Evolutionary conservation across 1,284 basidiomycete species (phyloP), one percentile per base, ranked within the genome.

Genomic region (Malassezia equina): DNA sequence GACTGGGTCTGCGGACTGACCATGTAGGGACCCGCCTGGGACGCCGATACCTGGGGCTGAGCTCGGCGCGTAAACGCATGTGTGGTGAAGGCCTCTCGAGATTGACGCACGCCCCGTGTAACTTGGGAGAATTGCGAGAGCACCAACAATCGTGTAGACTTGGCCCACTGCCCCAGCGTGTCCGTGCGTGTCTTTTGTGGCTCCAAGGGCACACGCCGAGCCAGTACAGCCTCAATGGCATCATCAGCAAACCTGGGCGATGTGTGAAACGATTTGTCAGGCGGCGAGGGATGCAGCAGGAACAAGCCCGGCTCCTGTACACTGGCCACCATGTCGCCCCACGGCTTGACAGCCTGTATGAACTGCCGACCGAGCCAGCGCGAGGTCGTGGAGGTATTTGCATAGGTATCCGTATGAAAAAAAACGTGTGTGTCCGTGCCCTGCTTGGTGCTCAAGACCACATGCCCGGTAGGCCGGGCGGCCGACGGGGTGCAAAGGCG

Each of bases 261-360:
- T 29, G 73, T 64, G 58, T 98, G 94, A 0, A 86, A 81, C 61
- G 95, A 90, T 28, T 91, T 83, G 75, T 98, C 93, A 29, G 83
- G 80, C 49, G 85, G 81, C 32, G 86, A 89, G 0, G 93, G 94
- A 70, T 98, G 90, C 44, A 96, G 80, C 36, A 99, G 81, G 78
- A 87, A 98, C 3, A 96, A 77, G 3, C 84, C 83, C 39, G 84
- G 83, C 67, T 86, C 86, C 46, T 86, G 80, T 55, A 79, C 87
- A 15, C 84, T 90, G 51, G 83, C 84, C 58, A 90, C 78, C 47
- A 93, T 76, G 65, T 88, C 81, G 27, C 85, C 80, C 75, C 86
- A 86, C 64, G 55, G 60, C 27, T 57, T 51, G 12, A 69, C 57
- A 12, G 65, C 63, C 7, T 64, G 60, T 0, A 72, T 46, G 47